Evolutionary conservation across 345 rosid genomes (phyloP), one percentile per base, ranked within the genome.

Genomic region (Moricandia moricandioides): DNA sequence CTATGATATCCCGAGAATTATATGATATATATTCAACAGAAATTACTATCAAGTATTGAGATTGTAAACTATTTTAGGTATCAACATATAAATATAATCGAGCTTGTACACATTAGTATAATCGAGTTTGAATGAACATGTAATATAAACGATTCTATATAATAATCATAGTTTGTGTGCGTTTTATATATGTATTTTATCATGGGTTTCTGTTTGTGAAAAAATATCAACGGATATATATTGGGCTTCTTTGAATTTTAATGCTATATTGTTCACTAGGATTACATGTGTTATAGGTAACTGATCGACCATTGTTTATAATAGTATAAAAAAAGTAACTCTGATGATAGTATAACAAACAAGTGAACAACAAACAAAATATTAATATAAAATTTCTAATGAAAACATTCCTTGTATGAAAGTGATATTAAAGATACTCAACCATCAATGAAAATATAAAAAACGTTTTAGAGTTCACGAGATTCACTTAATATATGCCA

Each of bases 1-100:
- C 37, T 69, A 62, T 56, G 80, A 71, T 77, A 77, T 77, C 80
- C 80, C 80, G 80, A 76, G 75, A 69, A 18, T 39, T 18, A 0
- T 34, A 70, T 63, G 7, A n/a, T 70, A 14, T 70, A 14, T 43
- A 51, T 17, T 60, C 40, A 35, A 35, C 55, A 60, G 4, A 68
- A 61, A 68, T 6, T 49, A 51, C 64, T 3, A 27, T 37, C 13
- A 54, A 51, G 29, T 39, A 47, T 31, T 21, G 39, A 33, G 72
- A 45, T 71, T 71, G 76, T 59, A 66, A 57, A 49, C 4, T 65
- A 66, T 49, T 30, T 33, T 71, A 12, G 37, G 24, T 57, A 43
- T 21, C 24, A 30, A 21, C 17, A 40, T 63, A 54, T 54, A 45
- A 27, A 62, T 29, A 69, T 40, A 55, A 0, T 37, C 51, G 29